Base-by-base conservation (phyloP, 1,139 yeast species). In the Geotrichum citri-aurantii region DNA sequence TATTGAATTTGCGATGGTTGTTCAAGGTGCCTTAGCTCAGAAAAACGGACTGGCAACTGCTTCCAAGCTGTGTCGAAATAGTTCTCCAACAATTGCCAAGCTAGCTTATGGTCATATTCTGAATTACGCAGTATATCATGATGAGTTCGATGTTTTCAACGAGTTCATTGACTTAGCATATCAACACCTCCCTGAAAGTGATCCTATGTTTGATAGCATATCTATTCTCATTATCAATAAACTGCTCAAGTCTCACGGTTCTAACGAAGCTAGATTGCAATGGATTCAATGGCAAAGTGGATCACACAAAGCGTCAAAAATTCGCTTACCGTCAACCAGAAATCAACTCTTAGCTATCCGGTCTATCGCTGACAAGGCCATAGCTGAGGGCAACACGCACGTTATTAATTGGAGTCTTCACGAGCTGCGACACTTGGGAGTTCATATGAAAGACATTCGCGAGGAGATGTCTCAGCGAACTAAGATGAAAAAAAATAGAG, bases 1-100 rank as follows among this genome's bases (percentile, higher is more conserved):
- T 7, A 57, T 57, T 10, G 71, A 68, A 49, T 58, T 65, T 27
- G 62, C 67, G 2, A 50, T 61, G 42, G 57, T 68, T n/a, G 63
- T 66, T 3, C 53, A 65, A 49, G 65, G 64, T n/a, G 58, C 60
- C 21, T 42, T 59, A 19, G 61, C 64, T 48, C 56, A 59, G 19
- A 56, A 50, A n/a, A 48, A 37, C 17, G 52, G 62, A 40, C 62
- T 59, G 31, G 59, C 56, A 3, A 55, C 51, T 26, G 63, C 62
- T 1, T 48, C 51, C 11, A 54, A 51, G 33, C 42, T 55, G n/a
- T 54, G 58, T 52, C 51, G 56, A 57, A 50, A 57, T 44, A 48
- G 48, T 57, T 46, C 63, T 27, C 57, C 60, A 29, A 17, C 47
- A 48, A 50, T 62, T 44, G 60, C 61, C 48, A 37, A 50, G 24